Evolutionary conservation across 192 early-diverging fungal species (phyloP), one percentile per base, ranked within the genome.

Genomic region (Coemansia sp.): DNA sequence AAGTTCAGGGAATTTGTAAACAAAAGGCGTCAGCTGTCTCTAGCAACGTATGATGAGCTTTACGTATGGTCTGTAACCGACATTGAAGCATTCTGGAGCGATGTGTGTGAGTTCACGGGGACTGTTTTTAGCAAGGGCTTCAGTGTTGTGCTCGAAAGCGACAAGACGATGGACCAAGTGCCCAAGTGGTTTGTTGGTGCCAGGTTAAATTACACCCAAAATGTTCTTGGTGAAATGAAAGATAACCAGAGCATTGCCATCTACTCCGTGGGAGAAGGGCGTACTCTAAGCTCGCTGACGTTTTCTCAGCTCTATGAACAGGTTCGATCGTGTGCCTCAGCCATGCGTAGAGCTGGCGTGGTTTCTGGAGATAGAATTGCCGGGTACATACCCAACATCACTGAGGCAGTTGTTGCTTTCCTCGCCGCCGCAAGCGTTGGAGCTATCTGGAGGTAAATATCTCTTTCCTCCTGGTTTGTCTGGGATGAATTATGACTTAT

Each of bases 181-280:
- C 95, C 97, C 14, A 87, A 87, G 52, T 99, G 97, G 97, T 99
- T 97, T 76, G 34, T 71, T n/a, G 93, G 90, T 4, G 86, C 91
- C 0, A 77, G 77, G 18, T 78, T 99, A 36, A 99, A 99, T 83
- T 96, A 93, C 78, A 90, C 97, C 24, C 94, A 99, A 71, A 96
- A 98, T 73, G 66, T 95, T 14, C 71, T 98, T 23, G 81, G 83
- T 70, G 81, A 76, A 55, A 78, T 82, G 35, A 78, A 71, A 56
- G 83, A 81, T 55, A 67, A 71, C 34, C 59, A 75, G 36, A 58
- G 65, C 4, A 46, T 63, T 26, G 87, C 87, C 6, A 66, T 88
- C 6, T 75, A 86, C 41, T 76, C 78, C 12, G 63, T 77, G 2
- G 81, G 80, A 16, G 87, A 88, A 58, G 68, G 65, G 1, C 73